These are phyloP conservation scores for Fonsecaea erecta DNA, from an alignment of 2,329 filamentous ascomycete species.

Conservation along the genomic window DNA sequence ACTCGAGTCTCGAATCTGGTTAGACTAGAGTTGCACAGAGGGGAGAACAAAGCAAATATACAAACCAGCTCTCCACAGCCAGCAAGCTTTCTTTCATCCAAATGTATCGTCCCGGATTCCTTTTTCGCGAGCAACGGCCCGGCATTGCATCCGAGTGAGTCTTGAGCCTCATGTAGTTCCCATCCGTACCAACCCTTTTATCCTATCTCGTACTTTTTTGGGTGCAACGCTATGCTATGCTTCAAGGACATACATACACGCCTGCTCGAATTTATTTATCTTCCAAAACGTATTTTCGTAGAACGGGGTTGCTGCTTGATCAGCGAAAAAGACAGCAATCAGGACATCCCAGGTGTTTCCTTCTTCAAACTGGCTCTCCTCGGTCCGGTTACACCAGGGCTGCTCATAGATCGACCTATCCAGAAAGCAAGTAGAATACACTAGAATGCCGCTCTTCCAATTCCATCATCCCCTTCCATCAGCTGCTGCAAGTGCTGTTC, in stretches of 20 bases:
- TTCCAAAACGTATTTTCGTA: neutral
- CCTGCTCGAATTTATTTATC: neutral
- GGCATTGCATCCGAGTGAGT: neutral
- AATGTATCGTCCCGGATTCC: neutral
- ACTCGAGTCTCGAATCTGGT: no score
- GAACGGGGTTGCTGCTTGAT: neutral
- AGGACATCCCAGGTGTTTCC: neutral
- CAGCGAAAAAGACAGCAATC: neutral
- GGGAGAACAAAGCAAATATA: neutral
- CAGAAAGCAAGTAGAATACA: neutral
- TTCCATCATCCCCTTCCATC: slow-evolving; percentile 50
- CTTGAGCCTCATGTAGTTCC: neutral
- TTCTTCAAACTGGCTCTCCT: neutral
- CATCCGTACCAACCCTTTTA: neutral
- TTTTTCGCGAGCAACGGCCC: neutral
- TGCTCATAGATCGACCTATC: neutral
- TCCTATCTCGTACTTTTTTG: neutral
- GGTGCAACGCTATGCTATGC: neutral
- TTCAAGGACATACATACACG: neutral
- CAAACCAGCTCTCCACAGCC: neutral
- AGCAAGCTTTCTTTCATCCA: neutral
- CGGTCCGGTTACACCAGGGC: neutral
- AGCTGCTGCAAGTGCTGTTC: slow-evolving; percentile 54
- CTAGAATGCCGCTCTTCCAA: slow-evolving; percentile 49
- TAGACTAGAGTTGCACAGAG: neutral